Base-by-base conservation (phyloP, 2,329 filamentous ascomycete species). In the Epichloe amarillans region DNA sequence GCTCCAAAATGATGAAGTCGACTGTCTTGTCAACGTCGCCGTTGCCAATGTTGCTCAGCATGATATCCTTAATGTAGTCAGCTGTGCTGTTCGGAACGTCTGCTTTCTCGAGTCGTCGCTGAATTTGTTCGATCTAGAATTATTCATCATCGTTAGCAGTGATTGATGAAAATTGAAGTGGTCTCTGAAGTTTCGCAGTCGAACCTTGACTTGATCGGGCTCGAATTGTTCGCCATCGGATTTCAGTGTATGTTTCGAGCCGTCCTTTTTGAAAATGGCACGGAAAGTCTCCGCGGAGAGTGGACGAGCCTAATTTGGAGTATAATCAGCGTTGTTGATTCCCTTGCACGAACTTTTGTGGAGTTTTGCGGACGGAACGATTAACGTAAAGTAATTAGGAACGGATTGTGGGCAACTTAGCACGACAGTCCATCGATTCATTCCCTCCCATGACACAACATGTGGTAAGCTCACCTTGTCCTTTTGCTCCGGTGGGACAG, bases 1-100 rank as follows among this genome's bases (percentile, higher is more conserved):
- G 83, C 56, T 94, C 80, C 23, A 96, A 72, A 41, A 85, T 69
- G 46, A 96, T 74, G 53, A 96, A 73, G 49, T 88, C 81, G 58
- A 86, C 80, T 3, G 90, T 85, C 60, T 82, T 84, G 47, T 88
- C 82, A 19, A 80, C 68, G 62, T 95, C 82, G 47, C 85, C 82
- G 26, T 80, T 74, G 35, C 83, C 79, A 61, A 82, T 83, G 39
- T 76, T 73, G 15, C 80, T 80, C 46, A 74, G 82, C 70, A 71
- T 77, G 65, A 70, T 72, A 56, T 73, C 72, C 53, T 66, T 70
- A 42, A 80, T 69, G 52, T 77, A 70, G 49, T 94, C 86, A 43
- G 76, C 69, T 53, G 67, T 66, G 17, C 79, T 66, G 49, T 69
- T 64, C 44, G 70, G 67, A 52, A 78, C 69, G 47, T 71, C 66